A percentile compares a stretch with the other conserved stretches of the same genome.
Conservation (phyloP, 345 rosid species). For the Anastatica hierochuntica region DNA sequence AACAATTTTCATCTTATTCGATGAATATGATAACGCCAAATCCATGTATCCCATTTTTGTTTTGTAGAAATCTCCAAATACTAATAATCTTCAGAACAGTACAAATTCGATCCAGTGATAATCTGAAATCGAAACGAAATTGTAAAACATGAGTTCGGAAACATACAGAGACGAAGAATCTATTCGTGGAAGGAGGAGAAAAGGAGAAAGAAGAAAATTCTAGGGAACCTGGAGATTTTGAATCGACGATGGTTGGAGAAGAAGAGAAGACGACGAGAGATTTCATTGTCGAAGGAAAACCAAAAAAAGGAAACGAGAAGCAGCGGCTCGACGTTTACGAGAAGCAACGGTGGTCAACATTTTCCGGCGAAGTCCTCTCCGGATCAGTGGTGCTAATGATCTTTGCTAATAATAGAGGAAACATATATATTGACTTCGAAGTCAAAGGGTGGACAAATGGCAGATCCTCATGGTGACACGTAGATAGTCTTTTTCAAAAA, state of each 20-base stretch:
- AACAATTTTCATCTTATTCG: slow-evolving; percentile 25
- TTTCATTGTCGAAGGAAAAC: not conserved
- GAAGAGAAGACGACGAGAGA: not conserved
- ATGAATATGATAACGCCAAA: slow-evolving; percentile 17
- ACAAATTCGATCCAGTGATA: not conserved
- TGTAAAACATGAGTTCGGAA: not conserved
- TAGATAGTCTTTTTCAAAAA: not conserved
- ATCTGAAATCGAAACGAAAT: not conserved
- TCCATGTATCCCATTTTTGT: slow-evolving; percentile 22
- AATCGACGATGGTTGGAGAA: slow-evolving; percentile 5
- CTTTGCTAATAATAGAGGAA: slow-evolving; percentile 16
- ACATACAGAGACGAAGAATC: not conserved
- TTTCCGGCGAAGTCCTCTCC: slow-evolving; percentile 4
- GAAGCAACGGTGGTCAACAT: slow-evolving; percentile 1
- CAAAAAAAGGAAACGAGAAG: slow-evolving; percentile 2
- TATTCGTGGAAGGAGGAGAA: not conserved
- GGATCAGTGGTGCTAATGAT: not conserved
- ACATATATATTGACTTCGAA: too few species aligned
- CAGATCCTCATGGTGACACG: not conserved
- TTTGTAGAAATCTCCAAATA: not conserved
- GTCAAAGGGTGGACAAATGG: not conserved
- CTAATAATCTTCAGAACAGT: not conserved
- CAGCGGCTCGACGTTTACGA: not conserved
- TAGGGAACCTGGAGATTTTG: not conserved
- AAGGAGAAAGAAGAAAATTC: not conserved